Percentiles rank a stretch among this genome's conserved stretches.
These are phyloP conservation scores for Claviceps monticola DNA, from an alignment of 2,329 filamentous ascomycete species.

Conservation along the genomic window DNA sequence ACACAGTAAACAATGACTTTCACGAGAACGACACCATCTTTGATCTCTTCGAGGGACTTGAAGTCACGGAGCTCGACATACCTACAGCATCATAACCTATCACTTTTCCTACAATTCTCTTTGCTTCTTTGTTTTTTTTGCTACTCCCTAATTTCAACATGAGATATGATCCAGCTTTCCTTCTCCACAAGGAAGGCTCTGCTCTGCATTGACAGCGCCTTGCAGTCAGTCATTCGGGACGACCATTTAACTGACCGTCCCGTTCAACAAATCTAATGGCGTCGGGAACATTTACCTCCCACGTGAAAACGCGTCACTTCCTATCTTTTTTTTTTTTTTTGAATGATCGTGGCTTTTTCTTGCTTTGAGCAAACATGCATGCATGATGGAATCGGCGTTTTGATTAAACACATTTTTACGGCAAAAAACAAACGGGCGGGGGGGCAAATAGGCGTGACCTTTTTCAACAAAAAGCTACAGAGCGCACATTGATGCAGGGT, in stretches of 20 bases:
- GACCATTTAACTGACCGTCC: slow-evolving; percentile 5
- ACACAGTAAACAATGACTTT: slow-evolving; percentile 93
- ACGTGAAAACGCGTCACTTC: not conserved
- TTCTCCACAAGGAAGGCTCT: slow-evolving; percentile 7
- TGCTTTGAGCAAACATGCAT: slow-evolving; percentile 7
- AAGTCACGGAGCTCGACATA: slow-evolving; percentile 49
- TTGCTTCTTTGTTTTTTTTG: not conserved
- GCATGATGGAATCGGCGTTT: slow-evolving; percentile 6
- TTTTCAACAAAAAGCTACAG: slow-evolving; percentile 29
- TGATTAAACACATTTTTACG: slow-evolving; percentile 1
- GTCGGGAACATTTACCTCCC: not conserved
- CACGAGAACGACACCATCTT: slow-evolving; percentile 73
- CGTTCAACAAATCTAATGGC: not conserved
- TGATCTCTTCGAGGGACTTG: slow-evolving; percentile 66
- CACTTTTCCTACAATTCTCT: not conserved
- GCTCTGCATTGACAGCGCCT: slow-evolving; percentile 6
- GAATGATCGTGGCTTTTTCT: slow-evolving; percentile 5
- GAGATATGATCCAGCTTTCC: not conserved
- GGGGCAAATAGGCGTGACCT: slow-evolving; percentile 15
- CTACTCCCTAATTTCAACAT: not conserved
- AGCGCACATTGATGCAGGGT: not conserved
- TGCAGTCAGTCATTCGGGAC: slow-evolving; percentile 2
- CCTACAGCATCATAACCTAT: slow-evolving; percentile 6
- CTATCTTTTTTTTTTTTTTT: slow-evolving; percentile 7
- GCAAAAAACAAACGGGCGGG: slow-evolving; percentile 8